Evolutionary conservation across 2,329 filamentous ascomycete genomes (phyloP).

Genomic region (Arachnomyces sp.): DNA sequence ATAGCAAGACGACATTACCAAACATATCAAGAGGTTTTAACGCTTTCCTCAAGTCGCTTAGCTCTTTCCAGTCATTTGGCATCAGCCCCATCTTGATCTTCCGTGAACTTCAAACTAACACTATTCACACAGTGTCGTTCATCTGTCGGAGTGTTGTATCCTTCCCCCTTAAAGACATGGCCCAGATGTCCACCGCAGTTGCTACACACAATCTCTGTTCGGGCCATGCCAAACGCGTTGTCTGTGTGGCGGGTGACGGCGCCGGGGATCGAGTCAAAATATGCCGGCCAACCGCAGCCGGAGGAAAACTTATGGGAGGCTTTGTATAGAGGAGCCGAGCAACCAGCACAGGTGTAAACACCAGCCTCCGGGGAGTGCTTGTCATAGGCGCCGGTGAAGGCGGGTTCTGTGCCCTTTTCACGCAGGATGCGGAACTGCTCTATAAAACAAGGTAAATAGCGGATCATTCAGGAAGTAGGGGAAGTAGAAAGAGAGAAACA

Average conservation of each 20-base stretch:
- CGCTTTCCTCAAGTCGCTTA: no score
- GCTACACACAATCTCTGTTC: constrained; percentile 88
- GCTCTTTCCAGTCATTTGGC: no score
- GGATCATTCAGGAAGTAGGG: not conserved
- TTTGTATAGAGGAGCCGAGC: constrained; percentile 81
- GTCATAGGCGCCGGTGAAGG: constrained; percentile 76
- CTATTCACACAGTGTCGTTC: constrained; percentile 98
- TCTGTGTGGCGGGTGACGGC: constrained; percentile 81
- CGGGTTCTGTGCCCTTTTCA: constrained; percentile 80
- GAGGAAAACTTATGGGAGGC: constrained; percentile 93
- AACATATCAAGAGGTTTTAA: no score
- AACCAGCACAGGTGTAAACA: constrained; percentile 81
- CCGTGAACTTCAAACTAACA: constrained; percentile 74
- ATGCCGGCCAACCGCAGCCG: constrained; percentile 95
- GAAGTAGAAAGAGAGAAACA: not conserved
- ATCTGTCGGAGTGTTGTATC: constrained; percentile 76
- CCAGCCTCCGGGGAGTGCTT: constrained; percentile 71
- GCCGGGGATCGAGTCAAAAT: constrained; percentile 90
- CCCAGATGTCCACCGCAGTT: constrained; percentile 91
- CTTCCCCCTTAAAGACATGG: constrained; percentile 88
- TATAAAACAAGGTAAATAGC: constrained; percentile 31
- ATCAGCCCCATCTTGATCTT: constrained; percentile 47
- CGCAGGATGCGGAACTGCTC: constrained; percentile 94
- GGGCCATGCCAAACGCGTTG: constrained; percentile 66
- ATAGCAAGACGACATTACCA: no score